Conservation (phyloP, 495 filamentous ascomycete genomes). For the Aspergillus carlsbadensis region DNA sequence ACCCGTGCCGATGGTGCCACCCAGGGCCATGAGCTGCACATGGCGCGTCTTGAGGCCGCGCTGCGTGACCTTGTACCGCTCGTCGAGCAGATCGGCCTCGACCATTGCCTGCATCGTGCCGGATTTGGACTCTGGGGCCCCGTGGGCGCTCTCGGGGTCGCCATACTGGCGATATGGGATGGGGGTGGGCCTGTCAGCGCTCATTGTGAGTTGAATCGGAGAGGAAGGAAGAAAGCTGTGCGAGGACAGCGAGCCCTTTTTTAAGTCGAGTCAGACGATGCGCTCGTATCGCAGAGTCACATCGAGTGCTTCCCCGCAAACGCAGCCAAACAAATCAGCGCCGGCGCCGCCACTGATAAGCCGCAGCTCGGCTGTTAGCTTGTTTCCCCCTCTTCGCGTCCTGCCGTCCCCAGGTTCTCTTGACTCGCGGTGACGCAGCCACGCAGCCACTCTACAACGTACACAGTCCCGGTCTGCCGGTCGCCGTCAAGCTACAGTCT, state of each 20-base stretch:
- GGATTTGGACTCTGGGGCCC: not conserved
- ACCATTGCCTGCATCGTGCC: slow-evolving; percentile 27
- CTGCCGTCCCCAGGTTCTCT: not conserved
- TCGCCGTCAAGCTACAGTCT: not conserved
- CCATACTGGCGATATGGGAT: not conserved
- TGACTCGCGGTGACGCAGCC: not conserved
- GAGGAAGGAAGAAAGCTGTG: not conserved
- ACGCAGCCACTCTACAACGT: not conserved
- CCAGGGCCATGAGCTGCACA: slow-evolving; percentile 66
- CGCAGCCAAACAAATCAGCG: not conserved
- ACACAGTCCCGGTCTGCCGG: not conserved
- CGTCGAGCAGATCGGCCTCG: slow-evolving; percentile 38
- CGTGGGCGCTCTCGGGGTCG: not conserved
- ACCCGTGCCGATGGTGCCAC: slow-evolving; percentile 69
- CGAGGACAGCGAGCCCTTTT: no score
- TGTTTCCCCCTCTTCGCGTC: not conserved
- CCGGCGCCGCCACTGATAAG: slow-evolving; percentile 12
- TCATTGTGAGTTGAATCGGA: not conserved
- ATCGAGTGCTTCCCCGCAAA: slow-evolving; percentile 11
- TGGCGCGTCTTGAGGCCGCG: slow-evolving; percentile 54
- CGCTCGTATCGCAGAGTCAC: slow-evolving; percentile 4
- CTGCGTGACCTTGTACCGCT: slow-evolving; percentile 39
- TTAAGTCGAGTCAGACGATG: not conserved
- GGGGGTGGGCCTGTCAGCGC: slow-evolving; percentile 4
- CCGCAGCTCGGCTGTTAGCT: not conserved